Base-by-base conservation (phyloP, 768 basidiomycete species). In the Trametes coccinea region DNA sequence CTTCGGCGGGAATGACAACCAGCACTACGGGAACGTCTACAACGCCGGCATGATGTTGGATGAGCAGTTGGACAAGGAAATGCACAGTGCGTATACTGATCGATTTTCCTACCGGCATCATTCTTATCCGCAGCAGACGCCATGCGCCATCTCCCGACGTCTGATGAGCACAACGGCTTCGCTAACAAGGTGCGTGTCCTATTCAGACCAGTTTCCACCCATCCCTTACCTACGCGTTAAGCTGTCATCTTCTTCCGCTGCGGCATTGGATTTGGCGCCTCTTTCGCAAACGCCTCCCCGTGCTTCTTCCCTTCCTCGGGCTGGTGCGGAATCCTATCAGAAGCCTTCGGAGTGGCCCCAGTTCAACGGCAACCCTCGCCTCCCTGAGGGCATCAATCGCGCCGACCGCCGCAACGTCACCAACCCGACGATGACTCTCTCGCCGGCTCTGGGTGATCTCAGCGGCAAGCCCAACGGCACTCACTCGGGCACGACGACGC, bases 321-420 rank as follows among this genome's bases (percentile, higher is more conserved):
- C 75, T 30, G 75, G 82, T 31, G 7, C 45, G 63, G 87, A 89
- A 37, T 74, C 79, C 49, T 79, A 84, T 37, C 88, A 88, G 70
- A 89, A 87, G 72, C 81, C 91, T 8, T 93, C 93, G 1, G 95
- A 97, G 72, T 98, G 95, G 95, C 92, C 95, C 34, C 93, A 94
- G 73, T 97, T 94, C 75, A 79, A 84, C 48, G 83, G 83, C 30
- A 80, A 81, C 49, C 71, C 80, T 46, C 85, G 89, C 67, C 82
- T 79, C 31, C 84, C 85, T 37, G 91, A 92, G 40, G 78, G 79
- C 11, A 66, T 84, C 34, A 70, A 75, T 45, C 82, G 88, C 56
- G 68, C 76, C 33, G 89, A 90, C 57, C 82, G 90, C 63, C 87
- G 90, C 39, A 84, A 78, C 31, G 88, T 89, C 43, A 91, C 90